Evolutionary conservation across 352 stramenopile species (phyloP), one percentile per base, ranked within the genome.

Genomic region (Sclerospora graminicola): DNA sequence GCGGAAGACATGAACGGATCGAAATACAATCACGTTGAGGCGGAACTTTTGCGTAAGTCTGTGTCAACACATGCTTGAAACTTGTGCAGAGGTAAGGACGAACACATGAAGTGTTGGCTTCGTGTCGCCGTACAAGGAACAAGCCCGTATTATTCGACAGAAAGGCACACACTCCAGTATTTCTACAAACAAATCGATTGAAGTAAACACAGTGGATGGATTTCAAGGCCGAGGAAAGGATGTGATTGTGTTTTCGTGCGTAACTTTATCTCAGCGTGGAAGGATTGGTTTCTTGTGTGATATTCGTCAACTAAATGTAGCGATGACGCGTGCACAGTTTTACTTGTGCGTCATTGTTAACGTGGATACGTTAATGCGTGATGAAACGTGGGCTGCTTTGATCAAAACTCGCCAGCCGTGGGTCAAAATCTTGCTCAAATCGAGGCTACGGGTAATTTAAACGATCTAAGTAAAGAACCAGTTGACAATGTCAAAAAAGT

Each of bases 201-300:
- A 98, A 67, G 88, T 98, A 9, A 96, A 96, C 45, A 98, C 92
- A 2, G 95, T 99, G 4, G 95, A 99, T 71, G 94, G 88, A 0
- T 99, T 98, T 60, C 97, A 99, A 40, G 97, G 97, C 1, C 75
- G 96, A 35, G 96, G 99, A 66, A 97, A 98, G 45, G 95, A 99
- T 60, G 63, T 99, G 10, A 98, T 99, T 48, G 92, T 99, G 28
- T 97, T 99, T 57, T 98, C 94, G 6, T 93, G 94, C 29, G 37
- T 28, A 24, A 33, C 51, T 6, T n/a, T 84, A 7, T 90, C 78
- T 8, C 61, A 65, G 18, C 60, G 74, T 5, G 72, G 84, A 15
- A 79, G 80, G 15, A 91, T 96, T 45, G 86, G 86, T 38, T 96
- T 96, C 58, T 66, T 96, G 42, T 79, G 76, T 27, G 86, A 96